Conservation (phyloP, 441 rosid species). For the Adansonia gregorii region DNA sequence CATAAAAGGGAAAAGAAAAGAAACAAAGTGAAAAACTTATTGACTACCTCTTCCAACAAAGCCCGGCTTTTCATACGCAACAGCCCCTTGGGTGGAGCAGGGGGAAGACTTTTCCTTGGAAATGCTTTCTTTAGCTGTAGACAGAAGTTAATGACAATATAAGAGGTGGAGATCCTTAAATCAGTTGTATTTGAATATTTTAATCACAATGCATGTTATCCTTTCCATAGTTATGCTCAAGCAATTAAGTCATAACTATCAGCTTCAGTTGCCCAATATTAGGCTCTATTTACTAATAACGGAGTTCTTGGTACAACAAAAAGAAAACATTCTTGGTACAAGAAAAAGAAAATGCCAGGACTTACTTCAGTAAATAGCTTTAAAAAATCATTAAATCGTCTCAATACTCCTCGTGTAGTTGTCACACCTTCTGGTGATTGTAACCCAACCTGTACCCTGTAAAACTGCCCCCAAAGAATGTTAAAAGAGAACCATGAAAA, state of each 20-base stretch:
- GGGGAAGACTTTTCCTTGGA: constrained; percentile 77
- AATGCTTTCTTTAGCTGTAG: constrained; percentile 77
- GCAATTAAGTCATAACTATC: neutral
- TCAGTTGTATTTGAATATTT: constrained; percentile 11
- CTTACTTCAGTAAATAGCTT: constrained; percentile 87
- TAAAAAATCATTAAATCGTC: constrained; percentile 91
- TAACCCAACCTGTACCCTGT: constrained; percentile 97
- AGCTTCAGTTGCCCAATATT: constrained; percentile 13
- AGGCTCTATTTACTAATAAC: constrained; percentile 14
- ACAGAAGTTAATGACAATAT: constrained; percentile 30
- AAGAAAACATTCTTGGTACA: constrained; percentile 14
- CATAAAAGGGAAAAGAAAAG: neutral
- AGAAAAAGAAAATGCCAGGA: constrained; percentile 19
- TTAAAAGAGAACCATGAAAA: constrained; percentile 45
- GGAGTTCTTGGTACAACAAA: constrained; percentile 4
- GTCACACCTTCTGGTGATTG: constrained; percentile 94
- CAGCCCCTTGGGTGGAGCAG: constrained; percentile 90
- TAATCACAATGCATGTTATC: neutral
- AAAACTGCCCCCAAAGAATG: constrained; percentile 87
- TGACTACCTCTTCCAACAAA: constrained; percentile 86
- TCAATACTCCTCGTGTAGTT: constrained; percentile 63
- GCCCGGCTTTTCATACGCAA: constrained; percentile 80
- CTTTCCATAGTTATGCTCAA: constrained; percentile 13
- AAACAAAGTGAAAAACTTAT: constrained; percentile 24
- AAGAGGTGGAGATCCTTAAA: constrained; percentile 10